These are phyloP conservation scores for Trichoderma citrinoviride DNA, from an alignment of 2,329 filamentous ascomycete genomes.

Conservation along the genomic window DNA sequence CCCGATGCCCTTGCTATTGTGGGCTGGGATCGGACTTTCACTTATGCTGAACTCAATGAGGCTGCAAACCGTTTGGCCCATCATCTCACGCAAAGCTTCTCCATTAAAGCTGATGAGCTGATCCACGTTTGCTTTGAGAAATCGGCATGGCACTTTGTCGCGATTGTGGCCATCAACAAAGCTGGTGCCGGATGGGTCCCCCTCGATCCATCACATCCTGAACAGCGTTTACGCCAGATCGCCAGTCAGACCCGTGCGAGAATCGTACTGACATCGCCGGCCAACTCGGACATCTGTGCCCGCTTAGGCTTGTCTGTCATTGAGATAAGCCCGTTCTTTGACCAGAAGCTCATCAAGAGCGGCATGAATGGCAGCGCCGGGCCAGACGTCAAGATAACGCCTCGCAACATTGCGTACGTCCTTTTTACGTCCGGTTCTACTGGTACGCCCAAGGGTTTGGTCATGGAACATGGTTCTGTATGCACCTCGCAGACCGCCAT, in stretches of 20 bases:
- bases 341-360: background rate
- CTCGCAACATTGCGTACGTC: constrained; percentile 17
- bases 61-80: constrained; percentile 11
- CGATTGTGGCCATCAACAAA: constrained; percentile 25
- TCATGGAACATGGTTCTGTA: constrained; percentile 14
- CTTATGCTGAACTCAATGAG: background rate
- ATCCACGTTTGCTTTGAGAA: constrained; percentile 34
- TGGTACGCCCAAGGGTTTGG: constrained; percentile 8
- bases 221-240: constrained; percentile 19
- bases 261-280: constrained; percentile 17
- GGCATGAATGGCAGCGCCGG: background rate
- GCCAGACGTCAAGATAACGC: background rate
- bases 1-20: constrained; percentile 15
- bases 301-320: constrained; percentile 18
- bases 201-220: constrained; percentile 24
- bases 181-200: constrained; percentile 25
- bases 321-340: constrained; percentile 7
- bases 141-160: constrained; percentile 25
- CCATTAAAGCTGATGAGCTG: constrained; percentile 2
- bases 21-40: constrained; percentile 23
- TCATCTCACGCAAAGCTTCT: background rate
- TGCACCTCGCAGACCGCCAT: background rate
- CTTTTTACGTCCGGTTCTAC: constrained; percentile 18
- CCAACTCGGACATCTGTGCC: constrained; percentile 25
- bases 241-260: constrained; percentile 14